A percentile compares a stretch with the other conserved stretches of the same genome.
These are phyloP conservation scores for Crassisporium funariophilum DNA, from an alignment of 768 basidiomycete genomes.

Conservation along the genomic window DNA sequence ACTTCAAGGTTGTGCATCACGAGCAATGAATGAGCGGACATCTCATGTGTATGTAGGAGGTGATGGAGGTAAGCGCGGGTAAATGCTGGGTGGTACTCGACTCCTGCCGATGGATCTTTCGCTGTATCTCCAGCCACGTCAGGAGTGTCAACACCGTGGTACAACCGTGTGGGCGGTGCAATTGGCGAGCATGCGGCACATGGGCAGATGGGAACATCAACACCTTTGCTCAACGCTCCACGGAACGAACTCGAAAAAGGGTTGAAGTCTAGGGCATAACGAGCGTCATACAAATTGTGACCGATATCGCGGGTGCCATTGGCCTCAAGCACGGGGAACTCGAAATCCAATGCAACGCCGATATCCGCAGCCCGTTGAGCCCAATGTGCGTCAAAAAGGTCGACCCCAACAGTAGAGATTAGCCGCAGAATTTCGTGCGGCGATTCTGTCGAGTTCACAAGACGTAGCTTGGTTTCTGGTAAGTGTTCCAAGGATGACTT, in stretches of 20 bases:
- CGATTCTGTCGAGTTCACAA: conserved; percentile 54
- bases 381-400: conserved; percentile 78
- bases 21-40: conserved; percentile 80
- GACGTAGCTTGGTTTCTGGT: conserved; percentile 58
- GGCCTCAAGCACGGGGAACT: conserved; percentile 53
- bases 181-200: conserved; percentile 62
- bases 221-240: conserved; percentile 12
- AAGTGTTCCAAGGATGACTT: conserved; percentile 60
- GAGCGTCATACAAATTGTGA: conserved; percentile 67
- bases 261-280: conserved; percentile 63
- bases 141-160: conserved; percentile 47
- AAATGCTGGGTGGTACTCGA: conserved; percentile 32
- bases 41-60: conserved; percentile 86
- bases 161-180: conserved; percentile 34
- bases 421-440: conserved; percentile 80
- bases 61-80: conserved; percentile 79
- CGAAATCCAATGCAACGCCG: conserved; percentile 80
- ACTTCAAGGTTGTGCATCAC: conserved; percentile 76
- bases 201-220: conserved; percentile 37
- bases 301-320: conserved; percentile 47
- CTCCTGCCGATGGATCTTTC: background rate
- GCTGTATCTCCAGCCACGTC: conserved; percentile 15
- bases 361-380: conserved; percentile 65
- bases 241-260: conserved; percentile 47
- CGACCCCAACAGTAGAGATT: conserved; percentile 65